These are phyloP conservation scores for Microstroma glucosiphilum DNA, from an alignment of 1,284 basidiomycete species.

Conservation along the genomic window DNA sequence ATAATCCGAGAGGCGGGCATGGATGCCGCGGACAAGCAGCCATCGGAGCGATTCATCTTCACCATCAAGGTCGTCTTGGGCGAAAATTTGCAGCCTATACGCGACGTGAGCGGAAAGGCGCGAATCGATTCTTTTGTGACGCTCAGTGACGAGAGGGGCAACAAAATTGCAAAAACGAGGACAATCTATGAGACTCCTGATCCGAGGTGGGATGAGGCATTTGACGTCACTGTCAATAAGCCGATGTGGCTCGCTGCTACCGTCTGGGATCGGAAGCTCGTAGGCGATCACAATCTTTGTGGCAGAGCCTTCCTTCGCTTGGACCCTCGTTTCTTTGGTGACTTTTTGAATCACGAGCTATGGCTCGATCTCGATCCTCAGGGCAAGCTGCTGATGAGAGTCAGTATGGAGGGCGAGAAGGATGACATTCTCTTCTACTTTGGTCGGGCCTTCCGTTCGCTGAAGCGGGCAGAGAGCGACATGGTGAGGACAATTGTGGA, in stretches of 20 bases:
- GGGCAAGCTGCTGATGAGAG: conserved; percentile 68
- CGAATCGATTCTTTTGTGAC: conserved; percentile 82
- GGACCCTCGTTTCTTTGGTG: conserved; percentile 79
- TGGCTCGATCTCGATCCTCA: conserved; percentile 86
- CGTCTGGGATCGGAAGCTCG: conserved; percentile 77
- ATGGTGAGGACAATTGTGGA: conserved; percentile 96
- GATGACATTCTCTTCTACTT: conserved; percentile 98
- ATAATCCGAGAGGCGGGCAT: conserved; percentile 54
- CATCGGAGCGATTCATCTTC: conserved; percentile 65
- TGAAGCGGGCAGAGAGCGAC: conserved; percentile 89
- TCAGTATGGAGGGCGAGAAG: conserved; percentile 98
- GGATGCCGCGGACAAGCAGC: conserved; percentile 52
- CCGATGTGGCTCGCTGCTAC: conserved; percentile 95
- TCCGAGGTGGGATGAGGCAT: conserved; percentile 95
- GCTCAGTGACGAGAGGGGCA: conserved; percentile 83
- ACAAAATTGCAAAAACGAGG: conserved; percentile 84
- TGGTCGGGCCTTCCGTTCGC: conserved; percentile 83
- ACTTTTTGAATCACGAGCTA: conserved; percentile 82
- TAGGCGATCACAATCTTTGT: conserved; percentile 65
- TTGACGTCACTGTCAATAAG: conserved; percentile 74
- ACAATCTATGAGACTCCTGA: conserved; percentile 86
- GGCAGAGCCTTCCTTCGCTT: conserved; percentile 87
- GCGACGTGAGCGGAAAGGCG: conserved; percentile 22
- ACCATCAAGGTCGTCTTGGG: conserved; percentile 80
- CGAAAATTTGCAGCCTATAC: conserved; percentile 36